phyloP scores from a whole-genome alignment of 2,329 filamentous ascomycete species.

The Talaromyces sp. region DNA sequence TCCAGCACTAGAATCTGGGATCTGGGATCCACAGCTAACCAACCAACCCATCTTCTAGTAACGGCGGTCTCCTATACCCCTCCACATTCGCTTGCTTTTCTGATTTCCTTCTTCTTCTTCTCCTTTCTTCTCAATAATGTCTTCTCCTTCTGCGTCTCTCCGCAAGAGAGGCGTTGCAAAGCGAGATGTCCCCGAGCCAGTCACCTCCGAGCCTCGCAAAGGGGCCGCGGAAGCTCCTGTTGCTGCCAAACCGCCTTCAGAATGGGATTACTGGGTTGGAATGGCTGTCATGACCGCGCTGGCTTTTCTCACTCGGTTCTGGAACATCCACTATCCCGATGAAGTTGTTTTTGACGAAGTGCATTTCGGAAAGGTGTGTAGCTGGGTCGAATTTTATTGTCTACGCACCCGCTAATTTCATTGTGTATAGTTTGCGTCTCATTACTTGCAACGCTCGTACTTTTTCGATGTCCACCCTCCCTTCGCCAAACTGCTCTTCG shows the following conservation, averaged over 20 bases:
- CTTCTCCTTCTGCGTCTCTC: constrained; percentile 26
- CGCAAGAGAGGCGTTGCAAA: constrained; percentile 37
- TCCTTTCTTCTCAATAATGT: constrained; percentile 11
- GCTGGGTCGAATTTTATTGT: background rate
- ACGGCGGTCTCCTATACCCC: constrained; percentile 12
- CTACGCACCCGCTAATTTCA: background rate
- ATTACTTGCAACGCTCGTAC: constrained; percentile 93
- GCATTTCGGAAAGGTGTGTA: constrained; percentile 92
- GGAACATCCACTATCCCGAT: constrained; percentile 89
- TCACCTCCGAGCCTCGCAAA: constrained; percentile 20
- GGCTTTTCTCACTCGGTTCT: constrained; percentile 90
- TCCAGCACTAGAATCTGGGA: background rate
- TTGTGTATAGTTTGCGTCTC: constrained; percentile 46
- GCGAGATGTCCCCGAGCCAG: constrained; percentile 24
- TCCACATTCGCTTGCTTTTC: constrained; percentile 11
- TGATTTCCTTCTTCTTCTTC: background rate
- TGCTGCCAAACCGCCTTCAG: constrained; percentile 39
- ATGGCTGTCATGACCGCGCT: constrained; percentile 71
- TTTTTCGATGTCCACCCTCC: constrained; percentile 99
- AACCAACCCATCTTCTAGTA: constrained; percentile 2
- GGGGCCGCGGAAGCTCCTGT: constrained; percentile 17
- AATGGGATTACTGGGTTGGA: constrained; percentile 80
- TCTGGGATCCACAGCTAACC: background rate
- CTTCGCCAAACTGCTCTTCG: constrained; percentile 96
- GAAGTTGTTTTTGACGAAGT: constrained; percentile 99